Evolutionary conservation across 1,284 basidiomycete species (phyloP), one percentile per base, ranked within the genome.

Genomic region (Cryptococcus sp.): DNA sequence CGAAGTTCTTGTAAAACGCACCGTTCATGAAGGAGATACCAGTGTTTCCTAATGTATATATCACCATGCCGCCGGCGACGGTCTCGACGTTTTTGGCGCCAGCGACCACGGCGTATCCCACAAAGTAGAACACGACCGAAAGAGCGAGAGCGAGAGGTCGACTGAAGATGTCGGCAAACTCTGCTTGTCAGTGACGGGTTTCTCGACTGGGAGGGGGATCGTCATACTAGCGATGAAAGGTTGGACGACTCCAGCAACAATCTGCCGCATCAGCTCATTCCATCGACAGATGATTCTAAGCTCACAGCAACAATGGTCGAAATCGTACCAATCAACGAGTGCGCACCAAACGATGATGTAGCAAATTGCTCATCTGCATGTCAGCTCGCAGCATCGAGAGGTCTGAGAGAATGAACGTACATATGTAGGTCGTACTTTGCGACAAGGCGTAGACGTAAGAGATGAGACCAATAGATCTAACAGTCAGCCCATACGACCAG

Each of bases 1-100:
- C 82, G 81, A 23, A 10, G 4, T 19, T 31, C 33, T 9, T 2
- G 19, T 19, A 83, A 2, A 26, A 51, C 47, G 52, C 41, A 60
- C 57, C 18, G 31, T 42, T 40, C 19, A 47, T 31, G 31, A 66
- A 57, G 34, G 47, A 50, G 41, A 68, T 52, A 40, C 63, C 68
- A 12, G 65, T 67, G 50, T 62, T 61, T 24, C 67, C 68, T 12
- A 68, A 47, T 2, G 66, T 63, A 56, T 64, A 64, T 25, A 72
- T 55, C 37, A 69, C 65, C 50, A 63, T 62, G 9, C 66, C 69
- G 3, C 53, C 68, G 9, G 56, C 64, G 26, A 69, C 62, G n/a
- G 60, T 55, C 10, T 50, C 43, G 38, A 71, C 61, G 18, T 53
- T 65, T 7, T 57, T 50, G 5, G 62, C 53, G 2, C 55, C 57